Evolutionary conservation across 441 rosid species (phyloP).

Genomic region (Mallotus japonicus): DNA sequence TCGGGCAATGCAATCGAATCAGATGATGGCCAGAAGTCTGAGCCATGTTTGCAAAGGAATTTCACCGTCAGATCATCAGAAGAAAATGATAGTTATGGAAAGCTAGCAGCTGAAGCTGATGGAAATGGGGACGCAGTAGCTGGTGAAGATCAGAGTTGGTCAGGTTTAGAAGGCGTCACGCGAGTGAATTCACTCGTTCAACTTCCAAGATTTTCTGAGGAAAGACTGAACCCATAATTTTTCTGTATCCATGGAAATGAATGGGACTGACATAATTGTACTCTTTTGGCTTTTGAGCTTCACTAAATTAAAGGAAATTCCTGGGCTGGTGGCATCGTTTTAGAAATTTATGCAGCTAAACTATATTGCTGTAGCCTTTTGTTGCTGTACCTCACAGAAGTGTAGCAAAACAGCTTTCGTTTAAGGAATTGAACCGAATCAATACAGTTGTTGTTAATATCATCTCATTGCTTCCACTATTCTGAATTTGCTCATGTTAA

Average conservation of each 20-base stretch:
- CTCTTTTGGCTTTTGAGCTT: constrained; percentile 16
- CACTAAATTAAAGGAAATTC: constrained; percentile 16
- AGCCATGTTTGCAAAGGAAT: constrained; percentile 86
- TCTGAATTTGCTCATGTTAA: background rate
- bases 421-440: constrained; percentile 16
- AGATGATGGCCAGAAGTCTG: constrained; percentile 79
- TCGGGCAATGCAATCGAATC: constrained; percentile 73
- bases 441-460: constrained; percentile 21
- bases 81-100: constrained; percentile 52
- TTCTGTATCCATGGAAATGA: constrained; percentile 6
- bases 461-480: constrained; percentile 18
- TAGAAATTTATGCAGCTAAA: constrained; percentile 23
- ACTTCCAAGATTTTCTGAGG: constrained; percentile 92
- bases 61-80: constrained; percentile 80
- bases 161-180: constrained; percentile 90
- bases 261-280: constrained; percentile 20
- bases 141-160: constrained; percentile 84
- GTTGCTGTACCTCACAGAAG: constrained; percentile 26
- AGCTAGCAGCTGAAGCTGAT: constrained; percentile 32
- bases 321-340: constrained; percentile 15
- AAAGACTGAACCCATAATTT: constrained; percentile 48
- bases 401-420: constrained; percentile 20
- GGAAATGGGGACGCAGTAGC: constrained; percentile 36
- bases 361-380: constrained; percentile 18
- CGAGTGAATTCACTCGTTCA: constrained; percentile 97